These are phyloP conservation scores for Jamesozyma gamospora DNA, from an alignment of 805 yeast genomes.

Conservation along the genomic window DNA sequence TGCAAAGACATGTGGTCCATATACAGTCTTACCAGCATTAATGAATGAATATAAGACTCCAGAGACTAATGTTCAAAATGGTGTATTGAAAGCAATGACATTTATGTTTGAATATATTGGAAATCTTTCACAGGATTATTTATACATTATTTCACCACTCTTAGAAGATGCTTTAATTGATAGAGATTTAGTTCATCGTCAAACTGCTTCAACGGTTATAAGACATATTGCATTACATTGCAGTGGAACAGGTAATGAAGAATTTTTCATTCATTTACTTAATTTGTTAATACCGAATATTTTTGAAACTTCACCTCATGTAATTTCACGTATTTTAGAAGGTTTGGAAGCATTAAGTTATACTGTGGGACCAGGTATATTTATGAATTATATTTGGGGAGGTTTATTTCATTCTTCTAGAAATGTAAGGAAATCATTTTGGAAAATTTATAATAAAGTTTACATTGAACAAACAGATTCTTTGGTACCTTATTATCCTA, in stretches of 20 bases:
- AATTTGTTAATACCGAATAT: constrained; percentile 81
- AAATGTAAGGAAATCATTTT: constrained; percentile 73
- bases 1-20: constrained; percentile 87
- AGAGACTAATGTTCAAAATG: constrained; percentile 88
- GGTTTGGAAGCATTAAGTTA: constrained; percentile 64
- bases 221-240: constrained; percentile 75
- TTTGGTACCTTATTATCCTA: constrained; percentile 76
- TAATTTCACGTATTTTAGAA: constrained; percentile 70
- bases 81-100: constrained; percentile 81
- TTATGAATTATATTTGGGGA: constrained; percentile 68
- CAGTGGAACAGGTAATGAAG: constrained; percentile 65
- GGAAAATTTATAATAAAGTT: constrained; percentile 72
- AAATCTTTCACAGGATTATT: constrained; percentile 66
- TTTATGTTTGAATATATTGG: constrained; percentile 90
- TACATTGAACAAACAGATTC: constrained; percentile 68
- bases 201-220: constrained; percentile 85
- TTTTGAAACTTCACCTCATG: constrained; percentile 93
- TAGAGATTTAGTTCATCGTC: constrained; percentile 86
- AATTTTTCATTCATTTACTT: constrained; percentile 71
- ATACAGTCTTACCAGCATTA: constrained; percentile 84
- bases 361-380: constrained; percentile 66
- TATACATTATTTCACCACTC: constrained; percentile 69
- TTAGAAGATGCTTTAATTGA: constrained; percentile 85
- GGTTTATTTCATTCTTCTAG: constrained; percentile 93
- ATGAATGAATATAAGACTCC: constrained; percentile 94